A percentile compares a stretch with the other conserved stretches of the same genome.
phyloP scores from a whole-genome alignment of 2,329 filamentous ascomycete species.

The Camillea tinctor region DNA sequence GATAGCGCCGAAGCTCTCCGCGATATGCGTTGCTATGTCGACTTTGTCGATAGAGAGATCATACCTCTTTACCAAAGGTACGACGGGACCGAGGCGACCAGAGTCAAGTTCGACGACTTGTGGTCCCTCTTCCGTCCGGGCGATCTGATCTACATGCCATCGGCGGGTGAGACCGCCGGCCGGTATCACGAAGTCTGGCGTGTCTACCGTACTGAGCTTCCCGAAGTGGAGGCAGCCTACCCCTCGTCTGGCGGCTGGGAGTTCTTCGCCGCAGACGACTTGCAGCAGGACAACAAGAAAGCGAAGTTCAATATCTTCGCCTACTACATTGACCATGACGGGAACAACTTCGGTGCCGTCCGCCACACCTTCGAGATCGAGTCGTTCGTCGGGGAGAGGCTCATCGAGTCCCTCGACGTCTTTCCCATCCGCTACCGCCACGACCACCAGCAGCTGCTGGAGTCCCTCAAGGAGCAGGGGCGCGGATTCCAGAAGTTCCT shows the following conservation, averaged over 20 bases:
- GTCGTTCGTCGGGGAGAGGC: conserved; percentile 37
- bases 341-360: conserved; percentile 38
- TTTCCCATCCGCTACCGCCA: conserved; percentile 40
- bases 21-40: conserved; percentile 43
- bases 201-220: conserved; percentile 34
- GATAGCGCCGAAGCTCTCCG: conserved; percentile 39
- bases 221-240: conserved; percentile 31
- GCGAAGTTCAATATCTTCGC: conserved; percentile 36
- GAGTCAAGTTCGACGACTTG: conserved; percentile 42
- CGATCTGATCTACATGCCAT: conserved; percentile 41
- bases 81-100: conserved; percentile 26
- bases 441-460: conserved; percentile 35
- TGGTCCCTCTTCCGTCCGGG: conserved; percentile 42
- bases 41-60: conserved; percentile 43
- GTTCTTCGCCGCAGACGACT: conserved; percentile 35
- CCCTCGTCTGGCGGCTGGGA: conserved; percentile 34
- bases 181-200: conserved; percentile 41
- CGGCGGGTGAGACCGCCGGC: conserved; percentile 33
- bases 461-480: conserved; percentile 34
- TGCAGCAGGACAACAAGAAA: conserved; percentile 29
- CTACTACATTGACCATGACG: conserved; percentile 45
- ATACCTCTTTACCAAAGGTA: conserved; percentile 36
- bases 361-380: conserved; percentile 37
- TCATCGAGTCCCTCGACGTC: conserved; percentile 37
- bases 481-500: conserved; percentile 34